Evolutionary conservation across 805 yeast genomes (phyloP).

Genomic region (Metschnikowia continentalis): DNA sequence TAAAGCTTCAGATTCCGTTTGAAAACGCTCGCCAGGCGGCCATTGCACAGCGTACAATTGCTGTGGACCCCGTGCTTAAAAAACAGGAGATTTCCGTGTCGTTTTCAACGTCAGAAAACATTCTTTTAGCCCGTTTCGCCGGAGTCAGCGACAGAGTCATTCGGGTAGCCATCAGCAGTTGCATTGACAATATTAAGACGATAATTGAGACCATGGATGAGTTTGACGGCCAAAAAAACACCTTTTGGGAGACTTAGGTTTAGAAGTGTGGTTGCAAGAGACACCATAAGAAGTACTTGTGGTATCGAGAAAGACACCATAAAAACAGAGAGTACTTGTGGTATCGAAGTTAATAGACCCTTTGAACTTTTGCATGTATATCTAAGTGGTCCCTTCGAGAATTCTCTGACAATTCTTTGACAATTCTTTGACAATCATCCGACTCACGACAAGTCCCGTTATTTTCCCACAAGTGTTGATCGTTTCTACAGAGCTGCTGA

Average conservation of each 20-base stretch:
- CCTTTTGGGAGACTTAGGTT: slow-evolving; percentile 12
- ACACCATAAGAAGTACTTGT: too few relatives aligned
- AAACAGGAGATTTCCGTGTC: slow-evolving; percentile 57
- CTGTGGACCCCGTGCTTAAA: slow-evolving; percentile 79
- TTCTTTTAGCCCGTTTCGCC: slow-evolving; percentile 45
- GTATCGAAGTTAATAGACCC: too few relatives aligned
- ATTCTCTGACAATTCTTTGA: too few relatives aligned
- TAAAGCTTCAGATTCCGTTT: slow-evolving; percentile 59
- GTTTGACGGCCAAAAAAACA: slow-evolving; percentile 42
- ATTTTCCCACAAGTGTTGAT: too few relatives aligned
- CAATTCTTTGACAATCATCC: too few relatives aligned
- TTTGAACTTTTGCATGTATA: too few relatives aligned
- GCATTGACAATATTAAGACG: slow-evolving; percentile 72
- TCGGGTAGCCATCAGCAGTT: slow-evolving; percentile 79
- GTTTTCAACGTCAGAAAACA: slow-evolving; percentile 33
- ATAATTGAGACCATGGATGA: slow-evolving; percentile 78
- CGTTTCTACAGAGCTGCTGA: too few relatives aligned
- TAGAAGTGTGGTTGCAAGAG: too few relatives aligned
- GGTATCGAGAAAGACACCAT: too few relatives aligned
- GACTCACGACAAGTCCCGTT: too few relatives aligned
- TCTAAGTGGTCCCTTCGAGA: too few relatives aligned
- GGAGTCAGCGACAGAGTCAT: slow-evolving; percentile 71
- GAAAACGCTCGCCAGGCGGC: slow-evolving; percentile 52
- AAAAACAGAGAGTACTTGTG: too few relatives aligned
- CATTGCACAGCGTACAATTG: slow-evolving; percentile 57